Evolutionary conservation across 352 stramenopile genomes (phyloP).

Genomic region (Phytophthora niederhauseri): DNA sequence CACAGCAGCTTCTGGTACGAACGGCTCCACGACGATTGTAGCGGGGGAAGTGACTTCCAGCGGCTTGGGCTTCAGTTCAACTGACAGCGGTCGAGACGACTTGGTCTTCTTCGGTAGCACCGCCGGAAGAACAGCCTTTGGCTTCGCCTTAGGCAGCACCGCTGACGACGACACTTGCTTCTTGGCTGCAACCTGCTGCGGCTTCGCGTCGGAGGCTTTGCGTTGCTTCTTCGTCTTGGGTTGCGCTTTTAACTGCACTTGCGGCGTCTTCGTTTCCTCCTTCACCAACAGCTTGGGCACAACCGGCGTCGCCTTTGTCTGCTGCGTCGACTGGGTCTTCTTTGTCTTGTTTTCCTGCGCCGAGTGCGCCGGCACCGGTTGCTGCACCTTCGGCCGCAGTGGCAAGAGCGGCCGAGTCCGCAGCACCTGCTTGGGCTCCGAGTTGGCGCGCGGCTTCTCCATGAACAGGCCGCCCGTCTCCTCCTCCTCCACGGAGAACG

Average conservation of each 20-base stretch:
- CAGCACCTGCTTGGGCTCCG: constrained; percentile 37
- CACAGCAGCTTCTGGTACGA: constrained; percentile 6
- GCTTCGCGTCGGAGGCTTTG: constrained; percentile 7
- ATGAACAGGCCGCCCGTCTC: constrained; percentile 14
- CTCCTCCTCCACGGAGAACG: too few relatives aligned
- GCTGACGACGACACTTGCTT: constrained; percentile 5
- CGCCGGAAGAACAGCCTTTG: not conserved
- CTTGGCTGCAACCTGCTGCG: constrained; percentile 8
- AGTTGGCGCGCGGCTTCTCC: constrained; percentile 37
- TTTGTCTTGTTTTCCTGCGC: constrained; percentile 11
- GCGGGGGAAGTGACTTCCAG: constrained; percentile 5
- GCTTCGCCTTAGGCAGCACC: constrained; percentile 18
- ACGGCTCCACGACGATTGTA: constrained; percentile 17
- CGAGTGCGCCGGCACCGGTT: constrained; percentile 4
- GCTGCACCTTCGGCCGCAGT: constrained; percentile 31
- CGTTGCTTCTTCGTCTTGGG: constrained; percentile 12
- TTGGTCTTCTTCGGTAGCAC: constrained; percentile 23
- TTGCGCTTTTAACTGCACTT: constrained; percentile 14
- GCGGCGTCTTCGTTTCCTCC: constrained; percentile 7
- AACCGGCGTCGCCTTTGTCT: constrained; percentile 1
- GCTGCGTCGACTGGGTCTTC: constrained; percentile 13
- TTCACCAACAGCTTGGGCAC: constrained; percentile 15
- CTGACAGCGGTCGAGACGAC: not conserved
- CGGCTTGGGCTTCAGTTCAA: constrained; percentile 7
- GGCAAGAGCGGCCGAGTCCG: constrained; percentile 25